Evolutionary conservation across 345 rosid genomes (phyloP), one percentile per base, ranked within the genome.

Genomic region (Salix viminalis): DNA sequence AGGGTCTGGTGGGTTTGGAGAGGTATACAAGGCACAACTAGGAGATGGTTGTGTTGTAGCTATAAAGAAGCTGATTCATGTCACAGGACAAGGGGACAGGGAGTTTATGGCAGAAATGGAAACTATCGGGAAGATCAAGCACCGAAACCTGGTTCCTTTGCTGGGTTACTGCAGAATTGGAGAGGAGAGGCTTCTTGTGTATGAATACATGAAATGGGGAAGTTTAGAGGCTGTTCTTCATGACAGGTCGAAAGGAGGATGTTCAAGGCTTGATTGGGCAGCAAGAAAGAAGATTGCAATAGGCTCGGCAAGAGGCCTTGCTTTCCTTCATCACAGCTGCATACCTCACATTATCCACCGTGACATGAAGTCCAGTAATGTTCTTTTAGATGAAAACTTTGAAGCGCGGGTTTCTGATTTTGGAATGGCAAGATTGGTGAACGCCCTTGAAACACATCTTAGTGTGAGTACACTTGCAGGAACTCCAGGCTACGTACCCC

Each of bases 91-190:
- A 83, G 99, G 99, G 11, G 98, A 96, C 82, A 90, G 99, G 71
- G 99, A 96, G 78, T 96, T 96, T 85, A 90, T 91, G 97, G 99
- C 99, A 5, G 99, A 96, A 84, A 96, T 93, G 99, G 99, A 93
- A 77, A 96, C 99, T 19, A 93, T 95, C 21, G 99, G 99, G 19
- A 95, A 95, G 83, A 95, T 95, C 84, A 95, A 93, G 87, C 98
- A 96, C 81, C 85, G 98, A 71, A 96, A 96, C 87, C 89, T 96
- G 18, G 99, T 96, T 65, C 98, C 98, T 21, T 83, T 96, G 73
- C 80, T 96, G 30, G 99, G 99, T 19, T 96, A 93, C 77, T 95
- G 99, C 83, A 95, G 93, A 85, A 79, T 95, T 34, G 99, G 99
- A 21, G 99, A 95, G 69, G 99, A 95, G 86, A 88, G 99, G 82